Percentiles rank a stretch among this genome's conserved stretches.
Conservation (phyloP, 2,329 filamentous ascomycete genomes). For the Phoma sp. region DNA sequence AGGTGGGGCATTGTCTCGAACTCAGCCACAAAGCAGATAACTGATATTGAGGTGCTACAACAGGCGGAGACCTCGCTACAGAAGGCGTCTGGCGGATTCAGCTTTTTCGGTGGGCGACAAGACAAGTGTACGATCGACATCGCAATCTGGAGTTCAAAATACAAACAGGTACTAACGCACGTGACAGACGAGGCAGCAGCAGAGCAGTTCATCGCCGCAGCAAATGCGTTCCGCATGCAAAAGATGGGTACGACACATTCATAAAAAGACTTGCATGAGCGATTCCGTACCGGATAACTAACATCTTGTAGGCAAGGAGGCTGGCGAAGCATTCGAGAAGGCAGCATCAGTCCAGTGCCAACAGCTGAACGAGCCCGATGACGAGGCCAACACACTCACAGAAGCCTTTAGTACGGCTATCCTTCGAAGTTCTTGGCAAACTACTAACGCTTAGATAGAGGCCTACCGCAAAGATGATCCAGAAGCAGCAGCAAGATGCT, state of each 20-base stretch:
- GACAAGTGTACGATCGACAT: slow-evolving; percentile 70
- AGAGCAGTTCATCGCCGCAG: slow-evolving; percentile 86
- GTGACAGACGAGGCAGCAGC: slow-evolving; percentile 75
- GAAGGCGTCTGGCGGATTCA: slow-evolving; percentile 81
- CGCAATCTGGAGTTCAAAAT: not conserved
- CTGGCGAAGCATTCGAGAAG: slow-evolving; percentile 83
- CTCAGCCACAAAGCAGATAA: slow-evolving; percentile 41
- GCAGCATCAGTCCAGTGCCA: slow-evolving; percentile 81
- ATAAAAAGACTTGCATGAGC: not conserved
- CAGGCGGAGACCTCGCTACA: slow-evolving; percentile 87
- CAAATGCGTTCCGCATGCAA: slow-evolving; percentile 89
- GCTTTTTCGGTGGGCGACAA: slow-evolving; percentile 83
- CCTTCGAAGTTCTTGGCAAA: fast-evolving
- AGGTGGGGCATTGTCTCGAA: slow-evolving; percentile 43
- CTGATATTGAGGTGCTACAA: slow-evolving; percentile 35
- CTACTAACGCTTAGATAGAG: slow-evolving; percentile 54
- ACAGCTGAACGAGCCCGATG: slow-evolving; percentile 88
- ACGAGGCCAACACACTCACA: slow-evolving; percentile 84
- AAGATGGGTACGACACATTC: slow-evolving; percentile 69
- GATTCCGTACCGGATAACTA: not conserved
- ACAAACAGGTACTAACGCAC: slow-evolving; percentile 25
- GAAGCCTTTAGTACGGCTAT: slow-evolving; percentile 76
- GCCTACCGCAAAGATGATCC: slow-evolving; percentile 88
- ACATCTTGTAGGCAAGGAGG: slow-evolving; percentile 73
- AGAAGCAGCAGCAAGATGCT: slow-evolving; percentile 79